These are phyloP conservation scores for Panus rudis DNA, from an alignment of 768 basidiomycete species.

Conservation along the genomic window DNA sequence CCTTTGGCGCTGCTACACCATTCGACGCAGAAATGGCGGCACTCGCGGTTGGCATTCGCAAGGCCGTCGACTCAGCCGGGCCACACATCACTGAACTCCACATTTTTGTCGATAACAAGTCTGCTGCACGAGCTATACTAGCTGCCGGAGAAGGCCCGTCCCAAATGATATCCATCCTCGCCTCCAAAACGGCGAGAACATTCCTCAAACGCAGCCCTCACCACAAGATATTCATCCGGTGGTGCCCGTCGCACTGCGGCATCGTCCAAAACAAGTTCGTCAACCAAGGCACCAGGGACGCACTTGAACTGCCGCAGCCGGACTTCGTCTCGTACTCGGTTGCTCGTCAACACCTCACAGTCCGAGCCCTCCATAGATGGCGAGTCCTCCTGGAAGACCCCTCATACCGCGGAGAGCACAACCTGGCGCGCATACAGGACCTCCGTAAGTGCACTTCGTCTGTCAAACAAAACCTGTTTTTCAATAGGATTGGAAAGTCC, in stretches of 20 bases:
- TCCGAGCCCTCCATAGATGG: neutral
- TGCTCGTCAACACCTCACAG: neutral
- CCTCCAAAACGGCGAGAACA: neutral
- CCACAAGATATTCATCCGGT: neutral
- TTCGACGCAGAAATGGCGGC: too few relatives aligned
- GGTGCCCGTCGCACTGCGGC: neutral
- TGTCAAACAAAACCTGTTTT: conserved; percentile 3
- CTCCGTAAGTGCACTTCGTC: conserved; percentile 1
- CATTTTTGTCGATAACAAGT: neutral
- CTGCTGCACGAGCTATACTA: neutral
- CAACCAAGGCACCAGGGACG: neutral
- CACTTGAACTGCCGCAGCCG: neutral
- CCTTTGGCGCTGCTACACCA: too few relatives aligned
- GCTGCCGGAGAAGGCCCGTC: neutral
- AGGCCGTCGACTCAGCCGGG: neutral
- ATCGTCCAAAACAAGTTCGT: neutral
- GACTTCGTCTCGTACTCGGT: neutral
- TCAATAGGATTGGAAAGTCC: neutral
- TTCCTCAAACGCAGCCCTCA: neutral
- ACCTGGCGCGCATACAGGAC: neutral
- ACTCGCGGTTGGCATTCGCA: neutral
- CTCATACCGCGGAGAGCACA: conserved; percentile 1
- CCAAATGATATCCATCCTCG: neutral
- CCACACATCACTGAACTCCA: neutral
- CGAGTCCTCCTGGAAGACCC: neutral